Conservation (phyloP, 2,329 filamentous ascomycete species). For the Decorospora gaudefroyi region DNA sequence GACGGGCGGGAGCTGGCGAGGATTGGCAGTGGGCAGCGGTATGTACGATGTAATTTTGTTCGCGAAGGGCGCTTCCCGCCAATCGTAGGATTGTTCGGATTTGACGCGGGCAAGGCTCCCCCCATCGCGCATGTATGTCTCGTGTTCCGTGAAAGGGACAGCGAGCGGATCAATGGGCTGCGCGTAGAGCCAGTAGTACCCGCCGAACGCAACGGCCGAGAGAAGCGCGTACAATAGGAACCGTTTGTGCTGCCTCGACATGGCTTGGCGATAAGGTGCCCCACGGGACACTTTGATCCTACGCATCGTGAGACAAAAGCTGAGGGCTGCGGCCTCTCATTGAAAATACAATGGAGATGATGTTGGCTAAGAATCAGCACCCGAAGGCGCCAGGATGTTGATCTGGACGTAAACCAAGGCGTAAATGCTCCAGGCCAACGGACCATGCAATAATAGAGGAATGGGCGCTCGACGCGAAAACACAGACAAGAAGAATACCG, state of each 20-base stretch:
- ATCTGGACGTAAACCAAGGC: not conserved
- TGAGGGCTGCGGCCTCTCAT: constrained; percentile 5
- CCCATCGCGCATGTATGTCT: constrained; percentile 41
- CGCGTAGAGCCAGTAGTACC: constrained; percentile 36
- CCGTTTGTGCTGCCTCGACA: constrained; percentile 40
- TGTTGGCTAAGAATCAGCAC: constrained; percentile 1
- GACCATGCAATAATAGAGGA: constrained; percentile 2
- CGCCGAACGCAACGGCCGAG: constrained; percentile 29
- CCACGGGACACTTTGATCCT: constrained; percentile 37
- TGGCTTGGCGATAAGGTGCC: constrained; percentile 27
- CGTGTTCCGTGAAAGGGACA: constrained; percentile 36
- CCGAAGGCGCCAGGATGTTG: not conserved
- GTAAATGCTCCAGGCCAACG: not conserved
- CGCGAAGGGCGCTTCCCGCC: constrained; percentile 50
- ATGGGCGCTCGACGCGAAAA: not conserved
- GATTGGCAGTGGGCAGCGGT: constrained; percentile 45
- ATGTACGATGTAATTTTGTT: constrained; percentile 46
- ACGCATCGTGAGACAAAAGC: constrained; percentile 28
- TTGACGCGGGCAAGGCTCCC: constrained; percentile 20
- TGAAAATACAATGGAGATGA: constrained; percentile 6
- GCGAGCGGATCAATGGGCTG: constrained; percentile 37
- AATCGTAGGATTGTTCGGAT: constrained; percentile 43
- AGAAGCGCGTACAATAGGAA: constrained; percentile 34
- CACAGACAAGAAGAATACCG: constrained; percentile 1
- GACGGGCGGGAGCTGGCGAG: constrained; percentile 48